Conservation (phyloP, 768 basidiomycete species). For the Suillus lakei region DNA sequence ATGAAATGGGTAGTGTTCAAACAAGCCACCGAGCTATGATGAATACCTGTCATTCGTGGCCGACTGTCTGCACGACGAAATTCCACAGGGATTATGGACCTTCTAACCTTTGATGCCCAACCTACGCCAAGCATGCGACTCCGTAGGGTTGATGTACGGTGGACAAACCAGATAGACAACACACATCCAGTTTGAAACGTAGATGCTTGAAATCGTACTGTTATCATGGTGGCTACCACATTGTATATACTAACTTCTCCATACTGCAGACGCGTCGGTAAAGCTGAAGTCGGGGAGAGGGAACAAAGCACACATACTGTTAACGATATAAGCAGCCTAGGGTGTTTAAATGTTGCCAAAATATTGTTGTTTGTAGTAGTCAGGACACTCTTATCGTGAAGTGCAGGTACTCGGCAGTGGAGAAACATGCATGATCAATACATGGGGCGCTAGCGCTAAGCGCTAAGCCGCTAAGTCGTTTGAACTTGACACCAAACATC, state of each 20-base stretch:
- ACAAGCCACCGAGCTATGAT: neutral
- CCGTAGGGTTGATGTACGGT: slow-evolving; percentile 56
- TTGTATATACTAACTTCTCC: slow-evolving; percentile 66
- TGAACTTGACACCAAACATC: too few species aligned
- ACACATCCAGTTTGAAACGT: slow-evolving; percentile 51
- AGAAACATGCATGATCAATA: too few species aligned
- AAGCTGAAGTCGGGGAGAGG: slow-evolving; percentile 14
- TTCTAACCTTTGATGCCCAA: slow-evolving; percentile 47
- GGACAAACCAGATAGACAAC: slow-evolving; percentile 78
- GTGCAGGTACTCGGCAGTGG: slow-evolving; percentile 57
- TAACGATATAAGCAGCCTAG: slow-evolving; percentile 54
- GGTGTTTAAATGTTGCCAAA: slow-evolving; percentile 68
- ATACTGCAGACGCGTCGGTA: slow-evolving; percentile 50
- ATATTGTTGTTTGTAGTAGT: slow-evolving; percentile 78
- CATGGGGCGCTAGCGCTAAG: too few species aligned
- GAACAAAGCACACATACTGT: slow-evolving; percentile 56
- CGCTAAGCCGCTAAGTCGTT: too few species aligned
- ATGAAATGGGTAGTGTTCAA: neutral
- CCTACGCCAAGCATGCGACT: too few species aligned
- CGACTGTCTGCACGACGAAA: neutral
- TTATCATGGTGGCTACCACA: slow-evolving; percentile 53
- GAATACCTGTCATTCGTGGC: neutral
- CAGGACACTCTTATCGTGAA: slow-evolving; percentile 62
- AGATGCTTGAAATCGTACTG: too few species aligned
- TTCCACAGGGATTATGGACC: slow-evolving; percentile 47